These are phyloP conservation scores for Picochlorum sp. DNA, from an alignment of 139 green algal species.

Conservation along the genomic window DNA sequence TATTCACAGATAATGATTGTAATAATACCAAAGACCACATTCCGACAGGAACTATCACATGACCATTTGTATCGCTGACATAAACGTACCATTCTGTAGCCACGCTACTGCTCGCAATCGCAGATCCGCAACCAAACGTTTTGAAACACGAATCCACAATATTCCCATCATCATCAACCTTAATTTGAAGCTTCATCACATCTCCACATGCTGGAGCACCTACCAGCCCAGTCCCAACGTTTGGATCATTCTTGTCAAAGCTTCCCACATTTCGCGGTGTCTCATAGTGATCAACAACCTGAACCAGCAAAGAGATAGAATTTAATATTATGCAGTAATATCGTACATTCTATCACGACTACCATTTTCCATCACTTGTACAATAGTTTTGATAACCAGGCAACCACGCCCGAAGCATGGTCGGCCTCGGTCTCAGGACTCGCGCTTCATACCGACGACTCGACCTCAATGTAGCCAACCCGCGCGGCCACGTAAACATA, in stretches of 20 bases:
- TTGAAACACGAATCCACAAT: conserved; percentile 98
- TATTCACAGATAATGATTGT: too few relatives aligned
- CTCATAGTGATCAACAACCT: conserved; percentile 98
- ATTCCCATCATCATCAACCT: conserved; percentile 74
- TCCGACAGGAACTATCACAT: not conserved
- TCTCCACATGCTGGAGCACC: conserved; percentile 93
- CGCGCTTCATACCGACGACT: too few relatives aligned
- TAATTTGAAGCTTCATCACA: conserved; percentile 99
- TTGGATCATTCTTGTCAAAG: conserved; percentile 88
- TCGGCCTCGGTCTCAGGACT: too few relatives aligned
- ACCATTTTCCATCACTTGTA: too few relatives aligned
- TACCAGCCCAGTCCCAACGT: conserved; percentile 82
- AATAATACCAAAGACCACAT: too few relatives aligned
- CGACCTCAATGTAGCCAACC: too few relatives aligned
- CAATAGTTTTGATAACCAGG: too few relatives aligned
- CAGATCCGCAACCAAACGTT: conserved; percentile 97
- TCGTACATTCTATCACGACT: too few relatives aligned
- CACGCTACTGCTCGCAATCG: conserved; percentile 91
- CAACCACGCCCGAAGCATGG: too few relatives aligned
- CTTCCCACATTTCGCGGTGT: conserved; percentile 90
- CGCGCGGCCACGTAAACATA: too few relatives aligned
- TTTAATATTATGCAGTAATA: not conserved
- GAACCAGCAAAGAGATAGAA: conserved; percentile 42
- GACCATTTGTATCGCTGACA: too few relatives aligned
- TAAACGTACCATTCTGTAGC: conserved; percentile 95